These are phyloP conservation scores for Termitomyces sp. DNA, from an alignment of 768 basidiomycete genomes.

Conservation along the genomic window DNA sequence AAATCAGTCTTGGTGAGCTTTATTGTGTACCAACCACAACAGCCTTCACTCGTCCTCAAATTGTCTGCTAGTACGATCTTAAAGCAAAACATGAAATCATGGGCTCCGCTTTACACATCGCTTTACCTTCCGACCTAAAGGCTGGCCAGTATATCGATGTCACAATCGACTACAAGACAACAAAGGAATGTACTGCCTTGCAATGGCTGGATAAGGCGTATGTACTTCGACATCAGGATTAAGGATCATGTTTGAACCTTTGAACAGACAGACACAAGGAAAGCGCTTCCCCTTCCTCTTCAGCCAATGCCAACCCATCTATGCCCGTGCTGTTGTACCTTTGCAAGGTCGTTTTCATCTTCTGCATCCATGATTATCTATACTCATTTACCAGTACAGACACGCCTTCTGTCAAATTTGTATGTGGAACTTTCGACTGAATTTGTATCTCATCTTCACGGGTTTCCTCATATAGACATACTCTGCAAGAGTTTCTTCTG, in stretches of 20 bases:
- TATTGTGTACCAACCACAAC: no score
- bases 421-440: conserved; percentile 21
- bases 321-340: conserved; percentile 74
- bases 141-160: conserved; percentile 46
- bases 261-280: conserved; percentile 70
- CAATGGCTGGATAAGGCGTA: conserved; percentile 87
- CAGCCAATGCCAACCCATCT: conserved; percentile 91
- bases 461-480: conserved; percentile 54
- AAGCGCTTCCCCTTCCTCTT: conserved; percentile 83
- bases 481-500: conserved; percentile 66
- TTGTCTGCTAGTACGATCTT: conserved; percentile 39
- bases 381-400: conserved; percentile 36
- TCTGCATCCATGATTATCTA: neutral
- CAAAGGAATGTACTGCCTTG: conserved; percentile 65
- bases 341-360: conserved; percentile 51
- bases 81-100: conserved; percentile 59
- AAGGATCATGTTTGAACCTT: neutral
- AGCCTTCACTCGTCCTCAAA: neutral
- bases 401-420: conserved; percentile 82
- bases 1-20: conserved; percentile 37
- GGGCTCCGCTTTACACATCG: conserved; percentile 69
- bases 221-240: conserved; percentile 9
- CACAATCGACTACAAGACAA: conserved; percentile 65
- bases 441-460: neutral
- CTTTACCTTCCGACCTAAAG: conserved; percentile 37